Percentiles rank a stretch among this genome's conserved stretches.
These are phyloP conservation scores for Phaseolus lunatus DNA, from an alignment of 306 rosid species.

Conservation along the genomic window DNA sequence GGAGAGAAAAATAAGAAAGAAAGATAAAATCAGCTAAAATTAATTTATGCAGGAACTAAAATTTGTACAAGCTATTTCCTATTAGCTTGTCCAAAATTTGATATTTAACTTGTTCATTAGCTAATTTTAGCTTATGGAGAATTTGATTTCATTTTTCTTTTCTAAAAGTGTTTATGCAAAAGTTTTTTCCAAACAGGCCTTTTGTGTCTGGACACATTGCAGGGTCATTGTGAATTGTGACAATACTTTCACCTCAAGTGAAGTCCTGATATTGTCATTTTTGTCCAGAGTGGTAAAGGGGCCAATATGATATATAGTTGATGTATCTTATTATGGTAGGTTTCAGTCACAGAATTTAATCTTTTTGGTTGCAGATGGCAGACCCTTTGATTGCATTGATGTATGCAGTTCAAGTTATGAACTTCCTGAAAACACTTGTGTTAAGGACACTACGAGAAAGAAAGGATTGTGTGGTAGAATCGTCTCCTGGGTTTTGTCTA, in stretches of 20 bases:
- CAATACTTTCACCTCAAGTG: background rate
- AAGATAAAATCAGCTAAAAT: too few relatives aligned
- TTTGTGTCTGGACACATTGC: slow-evolving; percentile 6
- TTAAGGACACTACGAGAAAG: slow-evolving; percentile 66
- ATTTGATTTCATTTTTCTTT: too few relatives aligned
- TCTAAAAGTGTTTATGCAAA: too few relatives aligned
- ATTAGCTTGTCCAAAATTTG: too few relatives aligned
- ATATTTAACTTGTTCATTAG: too few relatives aligned
- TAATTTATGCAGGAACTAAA: too few relatives aligned
- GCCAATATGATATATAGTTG: slow-evolving; percentile 2
- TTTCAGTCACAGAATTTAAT: slow-evolving; percentile 7
- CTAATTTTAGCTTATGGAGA: too few relatives aligned
- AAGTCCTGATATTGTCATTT: slow-evolving; percentile 2
- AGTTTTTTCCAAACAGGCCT: too few relatives aligned
- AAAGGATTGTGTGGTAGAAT: slow-evolving; percentile 58
- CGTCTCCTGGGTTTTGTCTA: slow-evolving; percentile 38
- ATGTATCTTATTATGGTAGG: slow-evolving; percentile 9
- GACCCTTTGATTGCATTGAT: slow-evolving; percentile 92
- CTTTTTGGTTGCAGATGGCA: slow-evolving; percentile 72
- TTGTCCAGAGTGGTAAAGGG: background rate
- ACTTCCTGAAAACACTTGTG: slow-evolving; percentile 76
- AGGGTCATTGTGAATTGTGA: background rate
- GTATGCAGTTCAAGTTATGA: slow-evolving; percentile 94
- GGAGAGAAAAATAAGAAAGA: too few relatives aligned
- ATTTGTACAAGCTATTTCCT: too few relatives aligned